These are phyloP conservation scores for Middelhovenomyces tepae DNA, from an alignment of 805 yeast species.

Conservation along the genomic window DNA sequence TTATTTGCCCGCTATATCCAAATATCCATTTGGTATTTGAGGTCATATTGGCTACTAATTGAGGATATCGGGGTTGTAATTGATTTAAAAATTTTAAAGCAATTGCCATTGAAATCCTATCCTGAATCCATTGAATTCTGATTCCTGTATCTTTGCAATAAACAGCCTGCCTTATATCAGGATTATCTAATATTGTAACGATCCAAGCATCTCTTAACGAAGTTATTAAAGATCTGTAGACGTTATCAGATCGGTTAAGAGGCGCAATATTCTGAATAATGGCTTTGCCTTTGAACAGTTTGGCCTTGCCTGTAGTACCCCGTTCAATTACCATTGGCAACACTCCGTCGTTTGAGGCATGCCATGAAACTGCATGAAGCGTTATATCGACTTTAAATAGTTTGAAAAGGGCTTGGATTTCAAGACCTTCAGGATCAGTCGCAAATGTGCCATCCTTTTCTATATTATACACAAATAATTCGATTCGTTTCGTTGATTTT, in stretches of 20 bases:
- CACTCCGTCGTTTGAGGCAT: slow-evolving; percentile 9
- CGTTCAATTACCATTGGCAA: slow-evolving; percentile 14
- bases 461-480: slow-evolving; percentile 18
- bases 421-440: slow-evolving; percentile 25
- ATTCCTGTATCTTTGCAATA: too few species aligned
- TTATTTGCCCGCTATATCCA: too few species aligned
- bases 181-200: slow-evolving; percentile 9
- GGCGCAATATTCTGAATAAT: too few species aligned
- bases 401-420: slow-evolving; percentile 15
- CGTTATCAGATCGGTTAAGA: too few species aligned
- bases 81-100: too few species aligned
- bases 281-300: slow-evolving; percentile 5
- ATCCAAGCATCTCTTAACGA: slow-evolving; percentile 17
- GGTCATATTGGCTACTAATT: too few species aligned
- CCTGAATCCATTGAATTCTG: too few species aligned
- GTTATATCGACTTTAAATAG: slow-evolving; percentile 4
- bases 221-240: too few species aligned
- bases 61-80: slow-evolving; percentile 12
- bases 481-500: background rate
- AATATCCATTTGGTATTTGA: too few species aligned
- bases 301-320: slow-evolving; percentile 2
- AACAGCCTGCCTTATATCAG: too few species aligned
- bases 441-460: slow-evolving; percentile 15
- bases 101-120: too few species aligned
- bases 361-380: slow-evolving; percentile 3